Percentiles rank a stretch among this genome's conserved stretches.
Conservation (phyloP, 345 rosid genomes). For the Dipteronia sinensis region DNA sequence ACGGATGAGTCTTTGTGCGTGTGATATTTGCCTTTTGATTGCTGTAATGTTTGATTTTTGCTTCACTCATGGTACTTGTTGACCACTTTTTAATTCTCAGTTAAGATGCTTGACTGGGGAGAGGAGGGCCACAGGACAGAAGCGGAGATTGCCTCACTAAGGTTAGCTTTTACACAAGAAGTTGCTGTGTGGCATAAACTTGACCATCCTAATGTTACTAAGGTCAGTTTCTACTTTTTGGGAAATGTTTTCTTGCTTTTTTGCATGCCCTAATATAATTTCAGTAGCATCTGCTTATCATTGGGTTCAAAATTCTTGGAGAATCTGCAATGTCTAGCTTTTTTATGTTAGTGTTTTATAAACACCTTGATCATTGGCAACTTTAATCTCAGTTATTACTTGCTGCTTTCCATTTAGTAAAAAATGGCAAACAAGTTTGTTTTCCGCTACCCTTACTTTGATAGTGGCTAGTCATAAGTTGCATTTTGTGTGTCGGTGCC, state of each 20-base stretch:
- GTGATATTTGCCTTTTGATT: background rate
- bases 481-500: background rate
- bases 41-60: background rate
- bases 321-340: background rate
- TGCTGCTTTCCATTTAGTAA: background rate
- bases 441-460: background rate
- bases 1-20: background rate
- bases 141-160: conserved; percentile 75
- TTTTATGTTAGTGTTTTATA: background rate
- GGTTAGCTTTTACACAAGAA: conserved; percentile 90
- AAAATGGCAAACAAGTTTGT: background rate
- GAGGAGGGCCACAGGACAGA: conserved; percentile 98
- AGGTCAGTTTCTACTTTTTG: conserved; percentile 48
- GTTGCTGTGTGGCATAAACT: conserved; percentile 99
- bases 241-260: background rate
- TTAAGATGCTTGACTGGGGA: conserved; percentile 99
- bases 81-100: conserved; percentile 38
- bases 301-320: conserved; percentile 6
- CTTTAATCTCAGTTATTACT: background rate
- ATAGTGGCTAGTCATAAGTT: background rate
- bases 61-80: conserved; percentile 18
- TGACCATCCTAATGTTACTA: conserved; percentile 96
- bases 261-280: background rate
- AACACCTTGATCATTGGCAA: background rate
- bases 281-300: background rate